Percentiles rank a stretch among this genome's conserved stretches.
Conservation (phyloP, 2,329 filamentous ascomycete species). For the Colletotrichum sansevieriae region DNA sequence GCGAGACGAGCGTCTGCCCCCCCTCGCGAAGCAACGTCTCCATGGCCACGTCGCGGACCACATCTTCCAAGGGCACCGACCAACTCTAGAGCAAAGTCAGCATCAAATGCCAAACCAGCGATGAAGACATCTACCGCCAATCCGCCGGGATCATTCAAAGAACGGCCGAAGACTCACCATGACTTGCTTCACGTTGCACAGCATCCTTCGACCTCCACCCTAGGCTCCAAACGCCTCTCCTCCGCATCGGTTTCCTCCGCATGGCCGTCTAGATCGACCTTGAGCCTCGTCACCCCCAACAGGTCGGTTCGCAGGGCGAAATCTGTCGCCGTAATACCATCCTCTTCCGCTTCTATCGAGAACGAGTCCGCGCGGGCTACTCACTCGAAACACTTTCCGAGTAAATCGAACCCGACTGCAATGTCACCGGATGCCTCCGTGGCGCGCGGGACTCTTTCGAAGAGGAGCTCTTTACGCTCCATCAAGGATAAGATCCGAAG, state of each 20-base stretch:
- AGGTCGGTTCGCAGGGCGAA: conserved; percentile 19
- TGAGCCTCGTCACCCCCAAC: not conserved
- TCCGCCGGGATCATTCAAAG: not conserved
- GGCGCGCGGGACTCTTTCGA: not conserved
- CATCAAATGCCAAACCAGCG: not conserved
- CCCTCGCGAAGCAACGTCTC: not conserved
- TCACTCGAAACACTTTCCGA: conserved; percentile 1
- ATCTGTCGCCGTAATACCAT: not conserved
- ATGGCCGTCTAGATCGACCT: not conserved
- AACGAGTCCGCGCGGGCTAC: not conserved
- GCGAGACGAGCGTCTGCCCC: not conserved
- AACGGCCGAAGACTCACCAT: not conserved
- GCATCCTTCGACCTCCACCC: not conserved
- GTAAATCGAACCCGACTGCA: not conserved
- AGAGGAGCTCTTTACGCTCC: conserved; percentile 21
- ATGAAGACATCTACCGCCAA: not conserved
- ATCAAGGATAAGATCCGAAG: conserved; percentile 32
- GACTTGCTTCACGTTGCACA: conserved; percentile 2
- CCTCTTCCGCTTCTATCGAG: not conserved
- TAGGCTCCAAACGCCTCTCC: not conserved
- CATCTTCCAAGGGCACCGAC: not conserved
- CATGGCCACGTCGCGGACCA: not conserved
- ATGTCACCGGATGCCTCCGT: not conserved
- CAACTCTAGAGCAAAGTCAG: not conserved
- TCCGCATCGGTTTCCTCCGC: not conserved